A percentile compares a stretch with the other conserved stretches of the same genome.
Evolutionary conservation across 2,329 filamentous ascomycete species (phyloP).

Genomic region (Fusarium kyushuense): DNA sequence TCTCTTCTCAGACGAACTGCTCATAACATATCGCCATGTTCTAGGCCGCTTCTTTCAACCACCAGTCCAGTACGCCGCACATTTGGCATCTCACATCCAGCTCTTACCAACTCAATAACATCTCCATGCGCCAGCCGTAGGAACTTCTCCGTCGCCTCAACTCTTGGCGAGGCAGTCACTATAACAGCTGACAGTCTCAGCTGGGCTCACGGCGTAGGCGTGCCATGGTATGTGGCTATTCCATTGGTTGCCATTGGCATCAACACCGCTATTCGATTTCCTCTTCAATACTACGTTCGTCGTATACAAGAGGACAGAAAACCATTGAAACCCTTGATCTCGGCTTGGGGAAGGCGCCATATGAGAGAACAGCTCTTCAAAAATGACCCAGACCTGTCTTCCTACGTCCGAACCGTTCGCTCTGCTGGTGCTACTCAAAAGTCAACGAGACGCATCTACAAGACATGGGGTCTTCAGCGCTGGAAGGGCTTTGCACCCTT

Average conservation of each 20-base stretch:
- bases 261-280: constrained; percentile 60
- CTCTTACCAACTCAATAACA: constrained; percentile 7
- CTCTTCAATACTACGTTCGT: constrained; percentile 58
- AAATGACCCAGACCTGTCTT: constrained; percentile 18
- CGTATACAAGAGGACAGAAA: constrained; percentile 49
- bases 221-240: constrained; percentile 67
- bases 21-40: constrained; percentile 24
- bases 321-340: constrained; percentile 49
- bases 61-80: constrained; percentile 13
- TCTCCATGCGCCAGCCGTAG: constrained; percentile 39
- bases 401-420: constrained; percentile 44
- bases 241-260: constrained; percentile 64
- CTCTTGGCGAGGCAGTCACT: constrained; percentile 53
- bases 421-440: constrained; percentile 44
- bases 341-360: constrained; percentile 52
- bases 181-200: constrained; percentile 59
- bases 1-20: constrained; percentile 31
- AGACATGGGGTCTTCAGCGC: constrained; percentile 57
- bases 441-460: constrained; percentile 53
- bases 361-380: constrained; percentile 5
- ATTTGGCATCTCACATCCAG: constrained; percentile 9
- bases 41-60: constrained; percentile 20
- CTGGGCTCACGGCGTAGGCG: constrained; percentile 58
- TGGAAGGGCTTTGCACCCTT: constrained; percentile 61
- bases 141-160: constrained; percentile 52